phyloP scores from a whole-genome alignment of 129 eudicot species.

The Escallonia rubra region DNA sequence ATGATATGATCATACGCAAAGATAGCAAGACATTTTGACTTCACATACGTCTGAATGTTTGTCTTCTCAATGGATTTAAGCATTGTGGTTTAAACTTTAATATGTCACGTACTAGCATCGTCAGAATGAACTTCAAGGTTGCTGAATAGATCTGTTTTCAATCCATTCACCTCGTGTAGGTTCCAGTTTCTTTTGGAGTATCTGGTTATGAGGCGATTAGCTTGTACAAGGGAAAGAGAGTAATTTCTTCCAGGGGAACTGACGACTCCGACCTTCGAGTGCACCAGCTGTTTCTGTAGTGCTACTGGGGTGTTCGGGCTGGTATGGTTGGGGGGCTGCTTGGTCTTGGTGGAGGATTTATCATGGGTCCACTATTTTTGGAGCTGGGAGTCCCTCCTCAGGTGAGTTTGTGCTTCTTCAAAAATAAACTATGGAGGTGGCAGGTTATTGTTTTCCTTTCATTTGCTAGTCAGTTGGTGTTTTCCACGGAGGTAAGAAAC shows the following conservation, averaged over 20 bases:
- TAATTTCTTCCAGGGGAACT: conserved; percentile 69
- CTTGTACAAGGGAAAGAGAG: conserved; percentile 69
- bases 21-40: background rate
- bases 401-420: conserved; percentile 28
- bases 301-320: conserved; percentile 64
- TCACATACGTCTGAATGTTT: no score
- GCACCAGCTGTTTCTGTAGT: conserved; percentile 51
- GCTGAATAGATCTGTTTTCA: no score
- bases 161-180: conserved; percentile 15
- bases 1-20: background rate
- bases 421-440: background rate
- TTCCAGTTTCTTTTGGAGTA: conserved; percentile 80
- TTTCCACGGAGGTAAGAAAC: no score
- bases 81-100: no score
- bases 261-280: conserved; percentile 35
- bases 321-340: conserved; percentile 93
- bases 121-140: no score
- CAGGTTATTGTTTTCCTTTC: background rate
- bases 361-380: conserved; percentile 88
- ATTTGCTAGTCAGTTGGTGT: background rate
- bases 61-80: no score
- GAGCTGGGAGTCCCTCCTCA: conserved; percentile 97
- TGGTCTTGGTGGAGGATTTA: conserved; percentile 95
- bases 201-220: conserved; percentile 71
- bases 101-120: no score